Base-by-base conservation (phyloP, 176 grass and related monocot species). In the Oryza brachyantha region DNA sequence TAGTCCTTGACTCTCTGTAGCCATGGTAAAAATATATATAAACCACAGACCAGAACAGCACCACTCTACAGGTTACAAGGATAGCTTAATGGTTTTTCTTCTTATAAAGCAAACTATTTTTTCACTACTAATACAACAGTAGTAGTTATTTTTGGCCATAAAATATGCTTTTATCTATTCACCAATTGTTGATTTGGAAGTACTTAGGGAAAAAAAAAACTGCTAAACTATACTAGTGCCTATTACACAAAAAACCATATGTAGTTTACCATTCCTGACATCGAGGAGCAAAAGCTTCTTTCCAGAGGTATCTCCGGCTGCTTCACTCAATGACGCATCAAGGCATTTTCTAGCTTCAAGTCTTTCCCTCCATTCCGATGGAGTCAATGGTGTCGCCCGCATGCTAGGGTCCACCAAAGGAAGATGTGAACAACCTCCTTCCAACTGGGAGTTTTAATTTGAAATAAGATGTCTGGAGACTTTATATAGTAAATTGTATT, bases 231-330 rank as follows among this genome's bases (percentile, higher is more conserved):
- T 78, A 52, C 22, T 52, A 22, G 13, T 38, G 31, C 9, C 7
- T 4, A 8, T 26, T 24, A 37, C 34, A 67, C 50, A 54, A 66
- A 66, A 42, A 67, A 67, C 4, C 38, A 83, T 61, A 82, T 27
- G 27, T 43, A 90, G 5, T 87, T 83, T 85, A 94, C 89, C 95
- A 87, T 98, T 98, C 43, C 95, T 98, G 29, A 98, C 95, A 85
- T 98, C 92, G 35, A 98, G 83, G 60, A 98, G 66, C 58, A 98
- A 60, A 88, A 88, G 72, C 26, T 62, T 83, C 74, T 83, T 90
- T 35, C 81, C 41, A 68, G 74, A 83, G 35, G 5, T 55, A 21
- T 76, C 62, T 68, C 52, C 66, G 46, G 78, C 72, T 72, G 35
- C 66, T 80, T 70, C 31, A 14, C 29, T 65, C 69, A 81, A 85